These are phyloP conservation scores for Aspergillus saccharolyticus DNA, from an alignment of 495 filamentous ascomycete species.

Conservation along the genomic window DNA sequence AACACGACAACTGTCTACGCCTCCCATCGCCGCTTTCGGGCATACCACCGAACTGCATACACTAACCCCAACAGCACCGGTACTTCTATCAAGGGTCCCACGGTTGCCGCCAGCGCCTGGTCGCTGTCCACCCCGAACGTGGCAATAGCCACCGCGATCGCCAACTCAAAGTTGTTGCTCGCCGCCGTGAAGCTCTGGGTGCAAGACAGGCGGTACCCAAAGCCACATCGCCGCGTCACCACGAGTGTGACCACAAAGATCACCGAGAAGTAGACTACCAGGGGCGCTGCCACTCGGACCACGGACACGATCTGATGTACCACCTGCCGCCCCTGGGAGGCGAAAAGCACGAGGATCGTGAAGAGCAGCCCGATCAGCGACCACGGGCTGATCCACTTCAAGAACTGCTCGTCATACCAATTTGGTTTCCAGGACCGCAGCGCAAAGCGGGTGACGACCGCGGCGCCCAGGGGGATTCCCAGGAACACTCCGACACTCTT, in stretches of 20 bases:
- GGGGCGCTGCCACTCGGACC: constrained; percentile 69
- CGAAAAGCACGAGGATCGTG: constrained; percentile 82
- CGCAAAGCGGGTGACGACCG: constrained; percentile 65
- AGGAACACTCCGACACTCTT: constrained; percentile 79
- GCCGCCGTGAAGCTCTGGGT: constrained; percentile 94
- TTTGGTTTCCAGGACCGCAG: constrained; percentile 51
- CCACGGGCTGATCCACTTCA: constrained; percentile 65
- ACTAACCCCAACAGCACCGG: constrained; percentile 79
- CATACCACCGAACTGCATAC: constrained; percentile 64
- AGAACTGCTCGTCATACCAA: constrained; percentile 65
- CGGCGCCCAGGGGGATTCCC: constrained; percentile 77
- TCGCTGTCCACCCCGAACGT: constrained; percentile 75
- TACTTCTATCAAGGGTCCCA: constrained; percentile 88
- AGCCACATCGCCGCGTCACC: constrained; percentile 54
- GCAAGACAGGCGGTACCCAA: constrained; percentile 63
- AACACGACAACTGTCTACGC: constrained; percentile 2
- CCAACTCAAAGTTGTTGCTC: constrained; percentile 93
- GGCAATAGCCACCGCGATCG: constrained; percentile 86
- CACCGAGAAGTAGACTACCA: constrained; percentile 72
- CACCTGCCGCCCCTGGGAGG: constrained; percentile 71
- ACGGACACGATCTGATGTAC: constrained; percentile 82
- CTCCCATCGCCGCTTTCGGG: constrained; percentile 22
- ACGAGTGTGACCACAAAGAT: constrained; percentile 68
- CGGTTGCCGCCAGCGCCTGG: constrained; percentile 83
- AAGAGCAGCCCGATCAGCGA: constrained; percentile 80